Conservation (phyloP, 2,329 filamentous ascomycete species). For the Apiospora hydei region DNA sequence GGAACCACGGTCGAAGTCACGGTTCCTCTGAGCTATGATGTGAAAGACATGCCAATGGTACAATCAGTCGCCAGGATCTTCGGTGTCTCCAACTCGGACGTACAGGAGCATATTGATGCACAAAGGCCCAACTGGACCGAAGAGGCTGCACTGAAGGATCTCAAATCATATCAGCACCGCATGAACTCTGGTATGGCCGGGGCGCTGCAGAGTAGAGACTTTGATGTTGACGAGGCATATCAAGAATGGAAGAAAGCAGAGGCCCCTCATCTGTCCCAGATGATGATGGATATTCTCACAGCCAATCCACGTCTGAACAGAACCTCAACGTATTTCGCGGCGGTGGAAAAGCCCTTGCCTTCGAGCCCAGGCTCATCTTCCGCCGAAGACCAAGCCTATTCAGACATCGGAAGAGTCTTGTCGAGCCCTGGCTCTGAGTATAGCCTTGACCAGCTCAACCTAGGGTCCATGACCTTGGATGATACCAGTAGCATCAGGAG, state of each 20-base stretch:
- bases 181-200: constrained; percentile 80
- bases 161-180: constrained; percentile 92
- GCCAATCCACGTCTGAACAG: constrained; percentile 87
- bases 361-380: constrained; percentile 56
- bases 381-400: constrained; percentile 59
- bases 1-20: constrained; percentile 79
- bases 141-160: constrained; percentile 85
- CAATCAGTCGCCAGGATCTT: constrained; percentile 88
- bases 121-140: constrained; percentile 87
- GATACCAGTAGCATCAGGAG: constrained; percentile 58
- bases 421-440: constrained; percentile 53
- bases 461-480: constrained; percentile 70
- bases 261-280: constrained; percentile 83
- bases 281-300: constrained; percentile 91
- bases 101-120: constrained; percentile 86
- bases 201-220: constrained; percentile 84
- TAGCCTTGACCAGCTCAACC: constrained; percentile 70
- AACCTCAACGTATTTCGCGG: constrained; percentile 60
- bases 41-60: constrained; percentile 96
- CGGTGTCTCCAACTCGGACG: constrained; percentile 77
- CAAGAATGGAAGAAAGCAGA: constrained; percentile 93
- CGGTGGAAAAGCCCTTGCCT: constrained; percentile 64
- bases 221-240: constrained; percentile 88
- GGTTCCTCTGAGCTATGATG: constrained; percentile 85
- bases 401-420: constrained; percentile 60